Percentiles rank a stretch among this genome's conserved stretches.
These are phyloP conservation scores for Tulasnella sp. DNA, from an alignment of 768 basidiomycete genomes.

Conservation along the genomic window DNA sequence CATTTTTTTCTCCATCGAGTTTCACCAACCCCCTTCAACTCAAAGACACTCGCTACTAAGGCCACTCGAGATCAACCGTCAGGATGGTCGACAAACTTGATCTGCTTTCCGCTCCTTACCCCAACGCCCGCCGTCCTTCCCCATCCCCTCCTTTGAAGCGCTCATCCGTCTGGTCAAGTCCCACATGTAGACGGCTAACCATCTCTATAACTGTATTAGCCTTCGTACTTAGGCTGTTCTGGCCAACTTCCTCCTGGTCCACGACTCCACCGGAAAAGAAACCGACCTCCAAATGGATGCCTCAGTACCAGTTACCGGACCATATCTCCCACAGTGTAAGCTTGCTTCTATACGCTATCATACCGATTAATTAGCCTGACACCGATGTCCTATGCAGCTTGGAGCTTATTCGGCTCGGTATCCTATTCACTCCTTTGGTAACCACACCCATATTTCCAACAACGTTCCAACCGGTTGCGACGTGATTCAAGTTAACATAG, in stretches of 20 bases:
- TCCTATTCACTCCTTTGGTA: not conserved
- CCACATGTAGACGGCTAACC: not conserved
- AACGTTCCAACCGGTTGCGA: not conserved
- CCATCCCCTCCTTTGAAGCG: not conserved
- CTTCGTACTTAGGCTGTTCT: not conserved
- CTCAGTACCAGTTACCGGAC: not conserved
- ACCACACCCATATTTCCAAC: not conserved
- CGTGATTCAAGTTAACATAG: slow-evolving; percentile 7
- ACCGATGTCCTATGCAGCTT: not conserved
- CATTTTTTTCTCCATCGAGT: not conserved
- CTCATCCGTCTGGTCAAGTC: not conserved
- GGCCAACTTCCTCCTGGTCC: not conserved
- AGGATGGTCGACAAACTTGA: not conserved
- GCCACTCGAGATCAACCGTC: not conserved
- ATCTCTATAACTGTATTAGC: not conserved
- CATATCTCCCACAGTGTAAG: slow-evolving; percentile 2
- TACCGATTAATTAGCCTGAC: not conserved
- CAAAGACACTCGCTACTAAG: not conserved
- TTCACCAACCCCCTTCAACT: not conserved
- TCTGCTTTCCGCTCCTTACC: not conserved
- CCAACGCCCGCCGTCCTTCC: not conserved
- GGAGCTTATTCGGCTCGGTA: slow-evolving; percentile 3
- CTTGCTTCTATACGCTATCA: not conserved
- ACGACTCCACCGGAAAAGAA: not conserved
- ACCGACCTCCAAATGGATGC: not conserved